phyloP scores from a whole-genome alignment of 129 eudicot species.

The Flaveria bidentis region DNA sequence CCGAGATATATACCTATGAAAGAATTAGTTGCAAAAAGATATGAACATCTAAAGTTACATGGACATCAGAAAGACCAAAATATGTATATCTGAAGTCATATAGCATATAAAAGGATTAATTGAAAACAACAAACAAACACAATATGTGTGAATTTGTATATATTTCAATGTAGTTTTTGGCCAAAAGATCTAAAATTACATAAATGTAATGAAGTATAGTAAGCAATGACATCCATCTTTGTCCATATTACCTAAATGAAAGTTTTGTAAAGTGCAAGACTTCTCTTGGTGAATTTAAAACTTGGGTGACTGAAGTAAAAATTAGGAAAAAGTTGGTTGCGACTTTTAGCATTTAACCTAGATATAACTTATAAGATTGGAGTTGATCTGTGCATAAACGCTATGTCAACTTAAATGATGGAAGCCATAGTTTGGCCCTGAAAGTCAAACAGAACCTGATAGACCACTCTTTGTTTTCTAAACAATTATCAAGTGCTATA shows the following conservation, averaged over 20 bases:
- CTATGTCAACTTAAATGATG: background rate
- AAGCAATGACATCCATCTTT: background rate
- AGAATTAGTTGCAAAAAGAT: too few relatives aligned
- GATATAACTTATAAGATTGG: background rate
- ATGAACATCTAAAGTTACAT: too few relatives aligned
- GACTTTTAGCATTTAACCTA: background rate
- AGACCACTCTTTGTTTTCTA: slow-evolving; percentile 9
- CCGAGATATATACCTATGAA: too few relatives aligned
- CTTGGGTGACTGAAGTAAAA: background rate
- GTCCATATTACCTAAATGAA: too few relatives aligned
- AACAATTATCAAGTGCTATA: slow-evolving; percentile 12
- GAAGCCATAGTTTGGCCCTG: background rate
- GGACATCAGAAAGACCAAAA: background rate
- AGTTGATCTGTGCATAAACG: background rate
- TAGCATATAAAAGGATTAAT: background rate
- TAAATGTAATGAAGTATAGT: background rate
- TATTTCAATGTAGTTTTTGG: background rate
- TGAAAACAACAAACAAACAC: background rate
- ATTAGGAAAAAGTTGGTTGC: background rate
- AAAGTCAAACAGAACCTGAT: slow-evolving; percentile 11
- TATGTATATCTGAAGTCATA: background rate
- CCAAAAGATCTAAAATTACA: background rate
- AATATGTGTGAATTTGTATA: background rate
- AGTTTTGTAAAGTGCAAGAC: background rate
- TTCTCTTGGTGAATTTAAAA: background rate